Percentiles rank a stretch among this genome's conserved stretches.
These are phyloP conservation scores for Plantago major DNA, from an alignment of 257 asterid species.

Conservation along the genomic window DNA sequence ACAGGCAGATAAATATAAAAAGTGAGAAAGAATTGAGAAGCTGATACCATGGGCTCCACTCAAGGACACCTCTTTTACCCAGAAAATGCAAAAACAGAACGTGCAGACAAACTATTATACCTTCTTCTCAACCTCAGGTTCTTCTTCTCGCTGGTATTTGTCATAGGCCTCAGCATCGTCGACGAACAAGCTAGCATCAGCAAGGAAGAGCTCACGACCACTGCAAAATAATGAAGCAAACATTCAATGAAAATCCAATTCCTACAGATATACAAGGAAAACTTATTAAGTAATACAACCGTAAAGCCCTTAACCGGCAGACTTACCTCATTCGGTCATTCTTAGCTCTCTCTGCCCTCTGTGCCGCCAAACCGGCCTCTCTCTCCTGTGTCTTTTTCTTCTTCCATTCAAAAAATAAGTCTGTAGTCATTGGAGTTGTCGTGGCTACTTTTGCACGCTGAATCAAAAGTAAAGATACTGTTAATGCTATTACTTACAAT, in stretches of 20 bases:
- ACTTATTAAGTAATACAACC: conserved; percentile 6
- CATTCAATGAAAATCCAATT: conserved; percentile 10
- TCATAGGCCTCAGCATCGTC: conserved; percentile 64
- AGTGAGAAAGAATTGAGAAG: not conserved
- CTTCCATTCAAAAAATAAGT: conserved; percentile 81
- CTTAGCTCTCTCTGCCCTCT: conserved; percentile 93
- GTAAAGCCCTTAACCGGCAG: not conserved
- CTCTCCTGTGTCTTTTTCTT: conserved; percentile 74
- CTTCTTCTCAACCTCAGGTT: conserved; percentile 28
- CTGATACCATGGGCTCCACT: not conserved
- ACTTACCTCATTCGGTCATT: conserved; percentile 92
- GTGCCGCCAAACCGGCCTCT: conserved; percentile 80
- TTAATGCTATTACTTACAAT: conserved; percentile 4
- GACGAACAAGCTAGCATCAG: conserved; percentile 53
- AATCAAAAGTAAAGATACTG: conserved; percentile 14
- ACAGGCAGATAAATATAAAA: not conserved
- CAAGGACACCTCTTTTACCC: not conserved
- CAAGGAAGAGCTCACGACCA: conserved; percentile 61
- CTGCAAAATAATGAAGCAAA: conserved; percentile 25
- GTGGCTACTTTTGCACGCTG: conserved; percentile 77
- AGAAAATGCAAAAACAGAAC: not conserved
- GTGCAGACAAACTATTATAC: conserved; percentile 14
- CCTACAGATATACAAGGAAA: not conserved
- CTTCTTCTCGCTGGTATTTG: conserved; percentile 42
- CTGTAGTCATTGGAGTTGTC: conserved; percentile 86